These are phyloP conservation scores for Inonotus obliquus DNA, from an alignment of 1,284 basidiomycete genomes.

Conservation along the genomic window DNA sequence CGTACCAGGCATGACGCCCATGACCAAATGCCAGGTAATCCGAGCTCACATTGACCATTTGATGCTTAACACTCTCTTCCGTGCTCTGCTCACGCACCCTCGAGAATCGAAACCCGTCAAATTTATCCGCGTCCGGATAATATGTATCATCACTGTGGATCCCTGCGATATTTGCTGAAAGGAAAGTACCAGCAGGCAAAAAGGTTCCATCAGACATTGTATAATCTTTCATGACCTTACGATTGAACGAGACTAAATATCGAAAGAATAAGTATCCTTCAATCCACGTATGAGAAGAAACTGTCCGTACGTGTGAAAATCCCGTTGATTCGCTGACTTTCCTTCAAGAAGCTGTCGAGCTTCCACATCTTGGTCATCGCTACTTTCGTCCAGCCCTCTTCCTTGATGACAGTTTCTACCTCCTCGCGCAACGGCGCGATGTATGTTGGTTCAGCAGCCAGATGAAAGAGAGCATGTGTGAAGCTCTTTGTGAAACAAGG, in stretches of 20 bases:
- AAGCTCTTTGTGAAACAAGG: conserved; percentile 28
- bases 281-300: no score
- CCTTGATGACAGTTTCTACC: conserved; percentile 31
- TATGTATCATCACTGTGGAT: conserved; percentile 38
- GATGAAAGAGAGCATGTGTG: conserved; percentile 35
- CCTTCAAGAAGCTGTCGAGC: conserved; percentile 47
- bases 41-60: conserved; percentile 25
- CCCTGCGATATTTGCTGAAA: conserved; percentile 38
- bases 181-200: conserved; percentile 39
- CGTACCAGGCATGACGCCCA: conserved; percentile 30
- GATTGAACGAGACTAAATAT: conserved; percentile 10
- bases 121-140: conserved; percentile 37
- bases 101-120: conserved; percentile 43
- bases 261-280: background rate
- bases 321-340: conserved; percentile 36
- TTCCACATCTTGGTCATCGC: conserved; percentile 40
- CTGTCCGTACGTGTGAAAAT: conserved; percentile 22
- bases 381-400: conserved; percentile 42
- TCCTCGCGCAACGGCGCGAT: conserved; percentile 42
- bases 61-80: conserved; percentile 25
- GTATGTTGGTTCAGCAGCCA: conserved; percentile 39
- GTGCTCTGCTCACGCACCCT: conserved; percentile 31
- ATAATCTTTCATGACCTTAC: conserved; percentile 30
- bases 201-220: conserved; percentile 38
- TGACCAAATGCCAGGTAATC: conserved; percentile 29